These are phyloP conservation scores for Orbilia ellipsospora DNA, from an alignment of 2,329 filamentous ascomycete species.

Conservation along the genomic window DNA sequence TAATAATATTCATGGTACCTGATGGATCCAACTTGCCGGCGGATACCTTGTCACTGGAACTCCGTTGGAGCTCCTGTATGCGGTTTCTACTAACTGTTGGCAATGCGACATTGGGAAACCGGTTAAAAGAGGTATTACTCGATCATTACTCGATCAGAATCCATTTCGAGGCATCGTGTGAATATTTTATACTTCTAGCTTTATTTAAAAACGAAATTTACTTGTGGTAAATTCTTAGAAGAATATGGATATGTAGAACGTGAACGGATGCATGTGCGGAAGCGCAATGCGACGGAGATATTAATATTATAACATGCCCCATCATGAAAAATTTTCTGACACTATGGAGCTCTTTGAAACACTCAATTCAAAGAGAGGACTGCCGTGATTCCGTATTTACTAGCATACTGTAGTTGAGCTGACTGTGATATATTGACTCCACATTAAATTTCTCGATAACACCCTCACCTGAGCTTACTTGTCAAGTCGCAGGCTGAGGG, in stretches of 20 bases:
- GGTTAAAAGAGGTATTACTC: slow-evolving; percentile 52
- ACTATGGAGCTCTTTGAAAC: neutral
- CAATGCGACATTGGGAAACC: neutral
- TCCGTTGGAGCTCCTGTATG: neutral
- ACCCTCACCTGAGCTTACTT: too few relatives aligned
- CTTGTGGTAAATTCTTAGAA: too few relatives aligned
- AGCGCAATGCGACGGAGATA: neutral
- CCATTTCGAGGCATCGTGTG: slow-evolving; percentile 21
- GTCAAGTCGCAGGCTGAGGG: too few relatives aligned
- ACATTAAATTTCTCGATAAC: too few relatives aligned
- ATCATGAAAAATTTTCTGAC: neutral
- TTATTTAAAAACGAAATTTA: neutral
- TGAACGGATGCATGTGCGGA: neutral
- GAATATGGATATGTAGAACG: too few relatives aligned
- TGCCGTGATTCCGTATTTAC: slow-evolving; percentile 7
- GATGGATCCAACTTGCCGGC: neutral
- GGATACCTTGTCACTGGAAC: neutral
- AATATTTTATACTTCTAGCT: neutral
- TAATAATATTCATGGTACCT: neutral
- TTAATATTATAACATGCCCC: neutral
- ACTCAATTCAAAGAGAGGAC: neutral
- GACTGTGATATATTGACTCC: neutral
- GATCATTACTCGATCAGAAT: slow-evolving; percentile 54
- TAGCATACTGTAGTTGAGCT: neutral
- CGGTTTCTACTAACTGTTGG: too few relatives aligned